A percentile compares a stretch with the other conserved stretches of the same genome.
Evolutionary conservation across 78 protist genomes (phyloP).

Genomic region (Dictyostelium firmibasis): DNA sequence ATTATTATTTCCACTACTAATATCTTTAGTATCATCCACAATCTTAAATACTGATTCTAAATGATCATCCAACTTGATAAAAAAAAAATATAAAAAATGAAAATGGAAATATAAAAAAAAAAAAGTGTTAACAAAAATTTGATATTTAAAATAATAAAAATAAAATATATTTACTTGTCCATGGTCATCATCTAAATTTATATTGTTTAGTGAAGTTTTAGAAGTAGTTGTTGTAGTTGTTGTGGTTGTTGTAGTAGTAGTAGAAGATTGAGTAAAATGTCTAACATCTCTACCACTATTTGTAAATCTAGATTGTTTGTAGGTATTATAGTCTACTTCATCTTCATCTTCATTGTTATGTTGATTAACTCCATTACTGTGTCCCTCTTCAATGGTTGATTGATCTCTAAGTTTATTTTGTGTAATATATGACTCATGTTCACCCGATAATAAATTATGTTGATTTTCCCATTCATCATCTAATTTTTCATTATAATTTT

Average conservation of each 20-base stretch:
- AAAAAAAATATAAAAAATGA: neutral
- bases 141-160: neutral
- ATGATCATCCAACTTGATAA: conserved; percentile 48
- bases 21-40: conserved; percentile 41
- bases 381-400: neutral
- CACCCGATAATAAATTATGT: conserved; percentile 27
- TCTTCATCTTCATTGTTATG: conserved; percentile 29
- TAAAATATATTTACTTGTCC: neutral
- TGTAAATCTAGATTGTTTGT: conserved; percentile 5
- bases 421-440: conserved; percentile 32
- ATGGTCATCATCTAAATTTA: neutral
- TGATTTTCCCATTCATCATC: conserved; percentile 74
- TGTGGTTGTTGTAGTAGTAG: neutral
- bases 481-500: neutral
- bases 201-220: neutral
- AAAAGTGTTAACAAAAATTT: neutral
- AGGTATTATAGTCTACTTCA: neutral
- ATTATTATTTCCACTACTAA: neutral
- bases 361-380: neutral
- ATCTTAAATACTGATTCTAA: conserved; percentile 72
- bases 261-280: conserved; percentile 12
- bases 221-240: conserved; percentile 8
- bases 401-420: neutral
- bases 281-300: conserved; percentile 14
- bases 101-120: neutral